Base-by-base conservation (phyloP, 2,329 filamentous ascomycete genomes). In the Diaporthe destruens region DNA sequence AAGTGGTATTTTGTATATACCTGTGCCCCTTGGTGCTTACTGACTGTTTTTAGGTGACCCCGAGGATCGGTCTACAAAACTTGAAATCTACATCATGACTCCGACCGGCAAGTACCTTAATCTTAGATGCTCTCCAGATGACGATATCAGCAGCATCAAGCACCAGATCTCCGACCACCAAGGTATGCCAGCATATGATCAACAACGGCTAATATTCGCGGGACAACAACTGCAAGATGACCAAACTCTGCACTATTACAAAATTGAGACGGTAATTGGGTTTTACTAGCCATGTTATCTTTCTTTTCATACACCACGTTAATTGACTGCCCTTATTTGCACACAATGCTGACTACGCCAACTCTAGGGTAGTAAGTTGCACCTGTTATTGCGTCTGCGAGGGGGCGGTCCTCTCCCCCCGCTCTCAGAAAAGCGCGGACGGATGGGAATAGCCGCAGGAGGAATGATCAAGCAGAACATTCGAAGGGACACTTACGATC, bases 21-120 rank as follows among this genome's bases (percentile, higher is more conserved):
- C 11, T 44, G 4, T 11, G 6, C 18, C 18, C 2, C 16, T 32
- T 47, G 29, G 29, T 29, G 1, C 32, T 18, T 23, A 36, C 69
- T 71, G 39, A 71, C 20, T 18, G 20, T 9, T 14, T 6, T 44
- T 14, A 72, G 70, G 53, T 29, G 29, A 57, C 34, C 34, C 11
- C 34, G 34, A 11, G 1, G 34, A 36, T 36, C 34, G 34, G 36
- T 39, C 36, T 39, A 39, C 11, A 2, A 9, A 7, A 39, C 11
- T 39, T 14, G 2, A 39, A 9, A 14, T 39, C 9, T 2, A 5
- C 20, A 11, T 55, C 12, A 36, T 25, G 6, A 29, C 2, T 32
- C 2, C 49, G 8, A 56, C 36, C 23, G 20, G 36, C 1, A 29
- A 16, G 3, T 23, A 6, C 6, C 0, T 44, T 39, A 14, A 11